Base-by-base conservation (phyloP, 129 eudicot species). In the Saposhnikovia divaricata region DNA sequence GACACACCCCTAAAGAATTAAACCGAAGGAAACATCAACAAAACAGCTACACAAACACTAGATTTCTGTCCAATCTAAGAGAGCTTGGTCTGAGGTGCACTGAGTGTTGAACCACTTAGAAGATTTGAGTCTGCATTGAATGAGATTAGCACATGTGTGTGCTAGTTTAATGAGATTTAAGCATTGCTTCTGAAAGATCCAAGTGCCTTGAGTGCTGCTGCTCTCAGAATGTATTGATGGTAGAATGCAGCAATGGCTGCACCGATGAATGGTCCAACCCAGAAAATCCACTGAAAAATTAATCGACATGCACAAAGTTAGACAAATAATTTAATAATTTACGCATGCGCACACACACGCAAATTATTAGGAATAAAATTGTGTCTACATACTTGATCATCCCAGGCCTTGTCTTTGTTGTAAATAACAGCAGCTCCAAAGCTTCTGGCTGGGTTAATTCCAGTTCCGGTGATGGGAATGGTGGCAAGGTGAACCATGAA, bases 371-470 rank as follows among this genome's bases (percentile, higher is more conserved):
- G 11, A 57, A n/a, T n/a, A 2, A 0, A 61, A 61, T 25, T 68
- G 0, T 68, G 40, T 68, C 6, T 66, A 65, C 73, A 27, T 73
- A 73, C 77, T 73, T 73, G 77, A 19, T 73, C 77, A 38, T 73
- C 77, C 77, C 77, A 73, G 27, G 77, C 77, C 77, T 73, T 73
- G 50, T 73, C 77, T 14, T 31, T 68, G 73, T 68, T 68, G 73
- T 68, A 68, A 5, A 68, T 68, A 13, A 68, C 73, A 31, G 77
- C 77, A n/a, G 77, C 77, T 73, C 77, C 77, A 2, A 73, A 73
- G 16, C 77, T 73, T 73, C 77, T 73, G 44, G 77, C 48, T 9
- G 48, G 73, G 73, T 68, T 68, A 15, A 68, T 68, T 68, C 73
- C 73, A 15, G 73, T 68, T 27, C 73, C 73, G 2, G 77, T 73